These are phyloP conservation scores for Phellinidium pouzarii DNA, from an alignment of 1,284 basidiomycete genomes.

Conservation along the genomic window DNA sequence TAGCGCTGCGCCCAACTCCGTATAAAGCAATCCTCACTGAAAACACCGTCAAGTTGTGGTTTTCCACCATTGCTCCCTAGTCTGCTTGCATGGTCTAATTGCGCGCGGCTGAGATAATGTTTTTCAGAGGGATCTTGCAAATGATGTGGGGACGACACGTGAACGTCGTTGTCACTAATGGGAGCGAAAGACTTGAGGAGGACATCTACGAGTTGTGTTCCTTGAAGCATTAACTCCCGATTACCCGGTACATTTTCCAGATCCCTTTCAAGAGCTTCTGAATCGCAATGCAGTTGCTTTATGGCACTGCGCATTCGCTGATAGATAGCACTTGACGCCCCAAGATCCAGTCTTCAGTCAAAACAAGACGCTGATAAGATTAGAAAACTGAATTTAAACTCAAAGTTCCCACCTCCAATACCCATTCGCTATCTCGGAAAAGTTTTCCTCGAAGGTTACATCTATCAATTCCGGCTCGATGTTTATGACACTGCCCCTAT, in stretches of 20 bases:
- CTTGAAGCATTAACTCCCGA: conserved; percentile 49
- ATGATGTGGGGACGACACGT: conserved; percentile 18
- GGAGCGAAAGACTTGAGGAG: conserved; percentile 46
- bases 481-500: conserved; percentile 51
- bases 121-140: conserved; percentile 31
- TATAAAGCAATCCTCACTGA: conserved; percentile 64
- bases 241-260: conserved; percentile 26
- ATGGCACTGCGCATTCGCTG: conserved; percentile 70
- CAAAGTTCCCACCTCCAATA: conserved; percentile 45
- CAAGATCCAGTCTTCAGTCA: conserved; percentile 56
- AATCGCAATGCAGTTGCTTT: conserved; percentile 50
- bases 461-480: conserved; percentile 43
- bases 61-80: conserved; percentile 22
- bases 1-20: conserved; percentile 73
- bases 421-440: conserved; percentile 37
- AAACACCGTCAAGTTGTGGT: conserved; percentile 37
- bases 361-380: not conserved
- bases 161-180: not conserved
- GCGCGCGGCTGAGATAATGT: conserved; percentile 30
- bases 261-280: conserved; percentile 34
- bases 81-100: conserved; percentile 31
- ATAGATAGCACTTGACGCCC: conserved; percentile 58
- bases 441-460: conserved; percentile 49
- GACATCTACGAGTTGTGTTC: conserved; percentile 64
- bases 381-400: not conserved